These are phyloP conservation scores for Mucor circinelloides DNA, from an alignment of 371 early-diverging fungal species.

Conservation along the genomic window DNA sequence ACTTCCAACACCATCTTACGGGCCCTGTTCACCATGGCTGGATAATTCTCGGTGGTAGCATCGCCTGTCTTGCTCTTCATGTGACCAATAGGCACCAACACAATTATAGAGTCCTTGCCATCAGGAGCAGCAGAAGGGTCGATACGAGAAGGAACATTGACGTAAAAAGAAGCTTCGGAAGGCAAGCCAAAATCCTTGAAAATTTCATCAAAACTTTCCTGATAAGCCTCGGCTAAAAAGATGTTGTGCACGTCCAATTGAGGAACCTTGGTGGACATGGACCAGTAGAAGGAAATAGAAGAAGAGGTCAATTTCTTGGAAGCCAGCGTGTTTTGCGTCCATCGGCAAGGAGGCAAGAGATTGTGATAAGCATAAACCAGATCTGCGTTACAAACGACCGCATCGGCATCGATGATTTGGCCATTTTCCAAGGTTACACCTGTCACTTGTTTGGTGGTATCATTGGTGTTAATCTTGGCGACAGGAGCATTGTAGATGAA, in stretches of 20 bases:
- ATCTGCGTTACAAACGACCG: slow-evolving; percentile 68
- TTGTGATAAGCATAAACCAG: slow-evolving; percentile 62
- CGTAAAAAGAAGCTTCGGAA: slow-evolving; percentile 60
- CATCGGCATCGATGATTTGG: slow-evolving; percentile 52
- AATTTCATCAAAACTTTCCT: slow-evolving; percentile 62
- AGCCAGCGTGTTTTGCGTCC: slow-evolving; percentile 40
- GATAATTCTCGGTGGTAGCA: slow-evolving; percentile 27
- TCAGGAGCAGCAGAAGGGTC: slow-evolving; percentile 61
- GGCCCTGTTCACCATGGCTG: slow-evolving; percentile 42
- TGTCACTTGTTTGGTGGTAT: slow-evolving; percentile 32
- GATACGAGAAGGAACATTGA: slow-evolving; percentile 64
- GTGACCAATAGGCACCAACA: slow-evolving; percentile 64
- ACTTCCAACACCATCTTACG: slow-evolving; percentile 50
- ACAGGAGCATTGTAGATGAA: slow-evolving; percentile 55
- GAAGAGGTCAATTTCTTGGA: slow-evolving; percentile 60
- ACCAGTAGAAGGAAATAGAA: slow-evolving; percentile 68
- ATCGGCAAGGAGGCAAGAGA: slow-evolving; percentile 55
- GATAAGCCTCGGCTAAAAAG: slow-evolving; percentile 62
- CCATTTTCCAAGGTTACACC: slow-evolving; percentile 60
- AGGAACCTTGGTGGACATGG: slow-evolving; percentile 46
- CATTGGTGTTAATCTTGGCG: slow-evolving; percentile 46
- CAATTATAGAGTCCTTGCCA: slow-evolving; percentile 55
- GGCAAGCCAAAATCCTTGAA: slow-evolving; percentile 54
- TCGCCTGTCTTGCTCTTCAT: slow-evolving; percentile 30
- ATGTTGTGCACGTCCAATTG: slow-evolving; percentile 65